Conservation (phyloP, 73 alveolate genomes). For the Urostyla sp. region DNA sequence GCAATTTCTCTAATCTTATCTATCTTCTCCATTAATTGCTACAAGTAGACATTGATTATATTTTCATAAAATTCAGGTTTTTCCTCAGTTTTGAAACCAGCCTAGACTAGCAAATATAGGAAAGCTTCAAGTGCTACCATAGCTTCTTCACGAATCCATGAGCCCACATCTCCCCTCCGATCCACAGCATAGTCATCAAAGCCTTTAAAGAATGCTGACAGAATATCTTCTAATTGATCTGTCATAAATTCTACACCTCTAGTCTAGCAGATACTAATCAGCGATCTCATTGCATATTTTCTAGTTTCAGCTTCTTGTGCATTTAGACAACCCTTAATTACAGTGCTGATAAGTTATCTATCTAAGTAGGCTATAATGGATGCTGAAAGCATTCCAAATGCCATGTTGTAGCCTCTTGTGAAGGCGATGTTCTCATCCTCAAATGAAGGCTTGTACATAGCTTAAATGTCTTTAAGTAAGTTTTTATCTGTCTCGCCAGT, state of each 20-base stretch:
- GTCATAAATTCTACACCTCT: conserved; percentile 59
- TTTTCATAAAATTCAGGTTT: conserved; percentile 61
- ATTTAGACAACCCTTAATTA: too few species aligned
- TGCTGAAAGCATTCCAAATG: conserved; percentile 79
- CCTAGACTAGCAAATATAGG: neutral
- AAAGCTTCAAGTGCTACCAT: conserved; percentile 69
- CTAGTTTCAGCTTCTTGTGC: conserved; percentile 89
- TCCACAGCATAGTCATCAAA: conserved; percentile 86
- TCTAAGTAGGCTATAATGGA: too few species aligned
- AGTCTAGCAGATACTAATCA: conserved; percentile 62
- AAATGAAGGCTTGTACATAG: conserved; percentile 74
- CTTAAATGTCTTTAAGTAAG: conserved; percentile 54
- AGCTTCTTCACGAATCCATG: conserved; percentile 92
- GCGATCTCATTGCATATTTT: conserved; percentile 82
- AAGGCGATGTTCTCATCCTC: conserved; percentile 82
- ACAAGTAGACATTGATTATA: conserved; percentile 45
- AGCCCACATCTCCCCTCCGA: conserved; percentile 94
- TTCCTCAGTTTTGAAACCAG: conserved; percentile 57
- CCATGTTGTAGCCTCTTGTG: conserved; percentile 93
- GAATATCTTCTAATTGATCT: conserved; percentile 49
- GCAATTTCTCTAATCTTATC: conserved; percentile 88
- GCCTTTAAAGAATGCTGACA: conserved; percentile 68
- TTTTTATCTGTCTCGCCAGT: conserved; percentile 56
- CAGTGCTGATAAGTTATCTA: too few species aligned
- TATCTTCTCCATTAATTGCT: conserved; percentile 88